phyloP scores from a whole-genome alignment of 495 filamentous ascomycete genomes.

The Xylaria castorea region DNA sequence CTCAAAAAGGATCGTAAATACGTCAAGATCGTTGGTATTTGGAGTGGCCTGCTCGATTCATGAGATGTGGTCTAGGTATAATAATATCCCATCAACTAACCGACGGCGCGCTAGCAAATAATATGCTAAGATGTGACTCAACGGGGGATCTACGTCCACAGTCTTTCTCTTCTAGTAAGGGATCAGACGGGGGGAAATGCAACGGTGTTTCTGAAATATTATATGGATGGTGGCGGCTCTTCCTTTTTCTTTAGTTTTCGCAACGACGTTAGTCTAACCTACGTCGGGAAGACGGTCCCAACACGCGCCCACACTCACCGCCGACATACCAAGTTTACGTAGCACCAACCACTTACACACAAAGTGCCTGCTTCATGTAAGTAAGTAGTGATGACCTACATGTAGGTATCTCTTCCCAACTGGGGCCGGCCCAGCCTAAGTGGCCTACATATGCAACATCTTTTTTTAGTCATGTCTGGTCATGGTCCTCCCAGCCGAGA shows the following conservation, averaged over 20 bases:
- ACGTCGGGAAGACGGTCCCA: conserved; percentile 28
- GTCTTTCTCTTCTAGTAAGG: conserved; percentile 3
- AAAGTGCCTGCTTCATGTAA: not conserved
- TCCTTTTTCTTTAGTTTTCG: conserved; percentile 12
- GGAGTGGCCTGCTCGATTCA: conserved; percentile 11
- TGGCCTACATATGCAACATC: conserved; percentile 17
- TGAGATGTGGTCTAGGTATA: not conserved
- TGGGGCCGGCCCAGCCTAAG: conserved; percentile 22
- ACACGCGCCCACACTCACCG: conserved; percentile 20
- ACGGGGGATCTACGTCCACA: conserved; percentile 7
- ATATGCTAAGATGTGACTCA: not conserved
- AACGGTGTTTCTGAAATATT: not conserved
- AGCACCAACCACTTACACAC: conserved; percentile 28
- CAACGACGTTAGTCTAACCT: not conserved
- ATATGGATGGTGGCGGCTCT: conserved; percentile 8
- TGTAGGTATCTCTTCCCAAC: conserved; percentile 1
- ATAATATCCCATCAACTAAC: not conserved
- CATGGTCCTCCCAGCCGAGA: conserved; percentile 19
- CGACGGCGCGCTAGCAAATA: not conserved
- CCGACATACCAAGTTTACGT: conserved; percentile 23
- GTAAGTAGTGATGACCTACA: conserved; percentile 14
- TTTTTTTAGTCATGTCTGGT: conserved; percentile 26
- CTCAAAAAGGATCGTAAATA: not conserved
- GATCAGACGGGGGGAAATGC: not conserved
- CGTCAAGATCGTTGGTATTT: not conserved